Base-by-base conservation (phyloP, 768 basidiomycete genomes). In the Podaxis carcinomalis region DNA sequence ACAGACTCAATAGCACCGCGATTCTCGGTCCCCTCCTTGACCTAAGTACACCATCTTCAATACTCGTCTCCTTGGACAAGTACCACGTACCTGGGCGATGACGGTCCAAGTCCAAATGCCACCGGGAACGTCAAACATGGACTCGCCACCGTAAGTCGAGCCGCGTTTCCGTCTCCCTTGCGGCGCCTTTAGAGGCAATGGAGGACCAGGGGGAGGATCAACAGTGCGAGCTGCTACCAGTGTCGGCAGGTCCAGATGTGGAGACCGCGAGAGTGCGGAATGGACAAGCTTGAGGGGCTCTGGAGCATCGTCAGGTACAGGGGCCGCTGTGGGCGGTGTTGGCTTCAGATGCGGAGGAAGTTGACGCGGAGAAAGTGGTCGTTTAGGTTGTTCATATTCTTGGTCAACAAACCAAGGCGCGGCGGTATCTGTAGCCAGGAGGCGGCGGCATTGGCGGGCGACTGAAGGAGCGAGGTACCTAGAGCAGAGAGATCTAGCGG, bases 11-110 rank as follows among this genome's bases (percentile, higher is more conserved):
- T 86, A 1, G 86, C 83, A 5, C 91, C 92, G 66, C 87, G 81
- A 58, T 82, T 85, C 76, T 93, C 91, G 5, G 89, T 89, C 7
- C 92, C 92, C 66, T 92, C 89, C 69, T 92, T 94, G 53, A 94
- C 90, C 88, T 90, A 59, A 52, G 19, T 63, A 55, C 28, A 57
- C 51, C 21, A 44, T 44, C n/a, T 44, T n/a, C n/a, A 44, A 19
- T 62, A 62, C 56, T 57, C 63, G 25, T 7, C 16, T 49, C 5
- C 19, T 56, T 14, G 6, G 27, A 61, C 36, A 5, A 5, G 49
- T 39, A 42, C 55, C 14, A 62, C 72, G 35, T 59, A 87, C 90
- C 78, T 93, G 89, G 3, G 87, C 90, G 60, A 86, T 76, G 11
- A 92, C 75, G 14, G 87, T 74, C 91, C 92, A 92, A 61, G 75